Evolutionary conservation across 495 filamentous ascomycete genomes (phyloP).

Genomic region (Lasiosphaeria miniovina): DNA sequence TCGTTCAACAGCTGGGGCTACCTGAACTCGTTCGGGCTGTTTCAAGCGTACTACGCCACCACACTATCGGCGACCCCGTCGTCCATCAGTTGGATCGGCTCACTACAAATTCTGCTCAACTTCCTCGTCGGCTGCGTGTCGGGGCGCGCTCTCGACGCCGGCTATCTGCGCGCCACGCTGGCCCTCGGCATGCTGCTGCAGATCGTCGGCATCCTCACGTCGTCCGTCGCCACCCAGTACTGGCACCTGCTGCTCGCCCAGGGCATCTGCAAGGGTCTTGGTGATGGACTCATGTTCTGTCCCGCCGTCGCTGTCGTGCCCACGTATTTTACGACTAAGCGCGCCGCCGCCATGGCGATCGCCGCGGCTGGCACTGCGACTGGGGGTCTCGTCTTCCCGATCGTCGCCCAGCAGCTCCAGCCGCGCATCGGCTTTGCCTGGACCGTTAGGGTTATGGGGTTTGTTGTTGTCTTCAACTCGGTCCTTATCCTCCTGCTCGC

Average conservation of each 20-base stretch:
- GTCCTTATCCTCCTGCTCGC: background rate
- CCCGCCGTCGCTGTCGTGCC: slow-evolving; percentile 65
- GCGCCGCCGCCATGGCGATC: slow-evolving; percentile 66
- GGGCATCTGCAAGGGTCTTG: slow-evolving; percentile 74
- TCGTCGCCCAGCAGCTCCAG: slow-evolving; percentile 66
- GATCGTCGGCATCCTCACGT: slow-evolving; percentile 68
- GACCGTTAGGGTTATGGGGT: slow-evolving; percentile 53
- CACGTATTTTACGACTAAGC: slow-evolving; percentile 71
- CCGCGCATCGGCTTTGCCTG: slow-evolving; percentile 71
- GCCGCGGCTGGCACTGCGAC: slow-evolving; percentile 66
- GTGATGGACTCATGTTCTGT: slow-evolving; percentile 69
- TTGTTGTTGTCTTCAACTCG: background rate
- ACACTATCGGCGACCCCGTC: slow-evolving; percentile 52
- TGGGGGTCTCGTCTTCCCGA: slow-evolving; percentile 74
- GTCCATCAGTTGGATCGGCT: slow-evolving; percentile 73
- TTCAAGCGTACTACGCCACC: slow-evolving; percentile 72
- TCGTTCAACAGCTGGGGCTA: slow-evolving; percentile 50
- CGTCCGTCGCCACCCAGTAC: slow-evolving; percentile 60
- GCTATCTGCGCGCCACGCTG: slow-evolving; percentile 48
- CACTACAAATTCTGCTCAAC: slow-evolving; percentile 68
- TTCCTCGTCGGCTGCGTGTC: slow-evolving; percentile 70
- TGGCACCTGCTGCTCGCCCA: slow-evolving; percentile 69
- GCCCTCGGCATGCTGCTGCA: slow-evolving; percentile 45
- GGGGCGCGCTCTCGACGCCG: slow-evolving; percentile 65
- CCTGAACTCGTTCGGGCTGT: slow-evolving; percentile 74